A percentile compares a stretch with the other conserved stretches of the same genome.
Evolutionary conservation across 2,329 filamentous ascomycete genomes (phyloP).

Genomic region (Decorospora gaudefroyi): DNA sequence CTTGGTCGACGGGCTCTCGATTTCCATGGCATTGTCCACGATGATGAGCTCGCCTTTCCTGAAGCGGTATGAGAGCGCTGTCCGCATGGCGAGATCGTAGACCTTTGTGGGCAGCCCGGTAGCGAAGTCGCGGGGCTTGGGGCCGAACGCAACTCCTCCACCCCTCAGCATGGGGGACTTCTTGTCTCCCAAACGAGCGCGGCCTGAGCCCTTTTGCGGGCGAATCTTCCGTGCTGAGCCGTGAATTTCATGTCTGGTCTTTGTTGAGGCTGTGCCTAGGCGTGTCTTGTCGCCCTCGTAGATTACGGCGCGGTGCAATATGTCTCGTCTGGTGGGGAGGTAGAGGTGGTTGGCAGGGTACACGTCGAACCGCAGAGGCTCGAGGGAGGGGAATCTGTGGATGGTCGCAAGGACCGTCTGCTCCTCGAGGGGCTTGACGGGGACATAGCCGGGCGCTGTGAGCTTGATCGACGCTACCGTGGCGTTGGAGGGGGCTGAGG

Average conservation of each 20-base stretch:
- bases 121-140: constrained; percentile 86
- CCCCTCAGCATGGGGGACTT: constrained; percentile 82
- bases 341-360: constrained; percentile 83
- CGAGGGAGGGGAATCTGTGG: constrained; percentile 86
- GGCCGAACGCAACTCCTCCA: constrained; percentile 88
- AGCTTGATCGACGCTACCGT: constrained; percentile 53
- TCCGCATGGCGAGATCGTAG: constrained; percentile 95
- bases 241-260: constrained; percentile 71
- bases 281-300: constrained; percentile 90
- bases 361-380: constrained; percentile 75
- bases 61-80: constrained; percentile 89
- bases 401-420: constrained; percentile 77
- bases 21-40: constrained; percentile 75
- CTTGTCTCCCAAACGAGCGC: constrained; percentile 76
- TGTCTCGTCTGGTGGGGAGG: constrained; percentile 84
- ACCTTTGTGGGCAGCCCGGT: constrained; percentile 83
- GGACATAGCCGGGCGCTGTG: constrained; percentile 48
- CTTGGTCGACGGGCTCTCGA: constrained; percentile 65
- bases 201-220: constrained; percentile 84
- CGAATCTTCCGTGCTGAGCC: constrained; percentile 82
- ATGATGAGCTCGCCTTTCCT: constrained; percentile 84
- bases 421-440: constrained; percentile 38
- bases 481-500: constrained; percentile 62
- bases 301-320: constrained; percentile 88
- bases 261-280: constrained; percentile 67